Evolutionary conservation across 495 filamentous ascomycete species (phyloP), one percentile per base, ranked within the genome.

Genomic region (Podospora fimiseda): DNA sequence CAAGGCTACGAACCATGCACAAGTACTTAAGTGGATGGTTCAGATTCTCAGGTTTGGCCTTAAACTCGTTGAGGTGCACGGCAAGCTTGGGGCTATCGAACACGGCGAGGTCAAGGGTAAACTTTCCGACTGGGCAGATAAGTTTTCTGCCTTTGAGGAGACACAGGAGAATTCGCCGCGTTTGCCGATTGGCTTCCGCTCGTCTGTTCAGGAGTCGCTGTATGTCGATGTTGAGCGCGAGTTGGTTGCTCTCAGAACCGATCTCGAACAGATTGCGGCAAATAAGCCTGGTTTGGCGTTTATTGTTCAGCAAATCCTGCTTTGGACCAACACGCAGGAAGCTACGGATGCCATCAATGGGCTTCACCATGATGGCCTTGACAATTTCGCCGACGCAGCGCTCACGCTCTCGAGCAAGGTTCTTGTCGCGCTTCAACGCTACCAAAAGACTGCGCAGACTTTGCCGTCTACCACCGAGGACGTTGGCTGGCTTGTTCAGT

Each of bases 401-500:
- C 55, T 74, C 18, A 75, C 70, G 2, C 63, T 89, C n/a, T 74
- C 83, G 9, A 77, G 65, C 66, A 79, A 79, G 44, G 79, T 90
- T 39, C 79, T 92, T 4, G 81, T 90, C 39, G 82, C 84, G 20
- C 73, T 91, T 11, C 88, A 95, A 55, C 78, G 82, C 55, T 75
- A 89, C 60, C 80, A 81, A 46, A 80, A 80, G 46, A 56, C 63
- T 1, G 60, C 65, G 13, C 46, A 58, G 23, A 57, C 54, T 1
- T 68, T 66, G 4, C 79, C 85, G 7, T 53, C 65, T 15, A 79
- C 79, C 2, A 65, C 76, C 18, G 80, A 85, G 19, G 83, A 86
- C 20, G 61, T 69, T 4, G 73, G 75, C n/a, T 87, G 86, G 77
- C 60, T 93, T 37, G 63, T 82, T 2, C 74, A 74, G 18, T 79